Evolutionary conservation across 2,329 filamentous ascomycete species (phyloP).

Genomic region (Didymella pinodella): DNA sequence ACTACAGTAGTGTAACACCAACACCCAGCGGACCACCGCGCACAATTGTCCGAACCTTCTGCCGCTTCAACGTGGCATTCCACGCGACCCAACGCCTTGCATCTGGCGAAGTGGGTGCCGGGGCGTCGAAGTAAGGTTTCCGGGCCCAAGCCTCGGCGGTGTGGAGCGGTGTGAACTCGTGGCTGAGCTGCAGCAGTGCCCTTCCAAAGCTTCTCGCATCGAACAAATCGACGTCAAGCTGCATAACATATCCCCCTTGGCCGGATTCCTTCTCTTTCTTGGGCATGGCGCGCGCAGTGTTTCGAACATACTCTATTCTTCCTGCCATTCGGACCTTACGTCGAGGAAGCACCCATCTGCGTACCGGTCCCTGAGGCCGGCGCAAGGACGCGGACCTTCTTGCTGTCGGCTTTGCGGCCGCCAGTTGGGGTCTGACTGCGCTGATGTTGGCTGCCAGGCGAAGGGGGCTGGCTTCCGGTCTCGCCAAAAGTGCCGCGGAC

Average conservation of each 20-base stretch:
- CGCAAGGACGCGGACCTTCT: constrained; percentile 43
- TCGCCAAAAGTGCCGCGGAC: constrained; percentile 47
- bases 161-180: constrained; percentile 21
- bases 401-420: constrained; percentile 34
- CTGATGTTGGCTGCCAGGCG: constrained; percentile 25
- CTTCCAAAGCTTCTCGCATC: not conserved
- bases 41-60: constrained; percentile 7
- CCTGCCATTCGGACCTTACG: not conserved
- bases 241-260: not conserved
- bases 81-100: constrained; percentile 3
- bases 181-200: constrained; percentile 8
- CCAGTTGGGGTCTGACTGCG: constrained; percentile 17
- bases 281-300: not conserved
- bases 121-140: constrained; percentile 8
- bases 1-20: not conserved
- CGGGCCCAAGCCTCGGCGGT: constrained; percentile 10
- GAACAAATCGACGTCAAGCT: constrained; percentile 2
- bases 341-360: constrained; percentile 7
- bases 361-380: constrained; percentile 25
- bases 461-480: constrained; percentile 14
- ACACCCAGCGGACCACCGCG: not conserved
- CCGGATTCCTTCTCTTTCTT: not conserved
- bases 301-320: not conserved
- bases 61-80: constrained; percentile 11
- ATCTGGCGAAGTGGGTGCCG: constrained; percentile 21